Percentiles rank a stretch among this genome's conserved stretches.
phyloP scores from a whole-genome alignment of 768 basidiomycete species.

The Trametes elegans region DNA sequence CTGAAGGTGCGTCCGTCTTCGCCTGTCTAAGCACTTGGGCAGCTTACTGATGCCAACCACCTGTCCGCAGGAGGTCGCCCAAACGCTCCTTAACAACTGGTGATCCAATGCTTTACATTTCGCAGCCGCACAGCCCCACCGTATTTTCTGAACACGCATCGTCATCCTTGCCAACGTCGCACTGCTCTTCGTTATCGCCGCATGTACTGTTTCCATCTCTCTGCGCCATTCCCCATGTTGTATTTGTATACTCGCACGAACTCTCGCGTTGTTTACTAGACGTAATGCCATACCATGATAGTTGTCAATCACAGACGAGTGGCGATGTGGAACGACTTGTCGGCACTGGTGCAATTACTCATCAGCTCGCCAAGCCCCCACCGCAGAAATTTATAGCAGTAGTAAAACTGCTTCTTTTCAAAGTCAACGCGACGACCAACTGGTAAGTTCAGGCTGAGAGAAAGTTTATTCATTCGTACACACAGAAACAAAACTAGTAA shows the following conservation, averaged over 20 bases:
- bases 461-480: slow-evolving; percentile 13
- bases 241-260: slow-evolving; percentile 6
- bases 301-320: no score
- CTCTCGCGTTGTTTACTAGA: neutral
- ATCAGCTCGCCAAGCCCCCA: no score
- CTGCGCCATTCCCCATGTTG: slow-evolving; percentile 11
- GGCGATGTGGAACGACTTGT: no score
- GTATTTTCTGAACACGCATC: neutral
- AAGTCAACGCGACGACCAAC: neutral
- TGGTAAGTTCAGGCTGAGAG: neutral
- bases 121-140: neutral
- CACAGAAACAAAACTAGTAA: slow-evolving; percentile 19
- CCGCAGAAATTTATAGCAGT: no score
- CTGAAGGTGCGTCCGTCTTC: slow-evolving; percentile 52
- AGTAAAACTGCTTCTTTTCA: neutral
- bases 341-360: no score
- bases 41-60: neutral
- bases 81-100: slow-evolving; percentile 38
- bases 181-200: slow-evolving; percentile 2
- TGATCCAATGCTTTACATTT: slow-evolving; percentile 8
- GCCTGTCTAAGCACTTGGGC: neutral
- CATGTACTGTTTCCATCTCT: neutral
- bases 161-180: neutral
- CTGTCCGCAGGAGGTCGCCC: slow-evolving; percentile 38
- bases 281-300: neutral